Conservation (phyloP, 129 eudicot species). For the Lactuca sativa region DNA sequence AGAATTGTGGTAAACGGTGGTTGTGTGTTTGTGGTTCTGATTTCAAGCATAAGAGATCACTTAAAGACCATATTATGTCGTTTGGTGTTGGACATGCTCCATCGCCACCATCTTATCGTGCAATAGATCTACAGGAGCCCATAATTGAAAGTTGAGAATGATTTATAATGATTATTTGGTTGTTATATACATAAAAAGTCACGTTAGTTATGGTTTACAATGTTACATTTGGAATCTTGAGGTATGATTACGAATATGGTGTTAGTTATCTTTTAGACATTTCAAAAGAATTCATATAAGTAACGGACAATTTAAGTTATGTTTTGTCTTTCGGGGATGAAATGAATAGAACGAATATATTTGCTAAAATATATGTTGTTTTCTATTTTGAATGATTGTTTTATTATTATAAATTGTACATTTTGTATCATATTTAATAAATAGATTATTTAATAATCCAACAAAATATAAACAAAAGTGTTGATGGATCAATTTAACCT, state of each 20-base stretch:
- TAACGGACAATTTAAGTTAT: too few species aligned
- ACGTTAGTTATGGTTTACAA: neutral
- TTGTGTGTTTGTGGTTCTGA: slow-evolving; percentile 80
- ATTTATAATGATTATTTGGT: neutral
- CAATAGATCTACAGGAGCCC: neutral
- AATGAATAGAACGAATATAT: too few species aligned
- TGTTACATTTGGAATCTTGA: neutral
- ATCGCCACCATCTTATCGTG: slow-evolving; percentile 33
- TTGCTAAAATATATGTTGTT: too few species aligned
- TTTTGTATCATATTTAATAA: too few species aligned
- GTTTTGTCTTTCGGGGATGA: too few species aligned
- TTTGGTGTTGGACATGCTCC: slow-evolving; percentile 71
- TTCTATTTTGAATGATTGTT: too few species aligned
- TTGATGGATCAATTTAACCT: too few species aligned
- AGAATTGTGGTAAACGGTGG: slow-evolving; percentile 93
- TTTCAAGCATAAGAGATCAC: slow-evolving; percentile 88
- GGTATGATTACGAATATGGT: too few species aligned
- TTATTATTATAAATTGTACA: too few species aligned
- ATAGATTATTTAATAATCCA: too few species aligned
- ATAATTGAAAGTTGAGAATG: neutral
- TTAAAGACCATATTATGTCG: slow-evolving; percentile 72
- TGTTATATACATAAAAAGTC: slow-evolving; percentile 5
- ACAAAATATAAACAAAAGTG: too few species aligned
- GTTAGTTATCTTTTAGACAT: neutral
- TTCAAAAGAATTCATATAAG: neutral